phyloP scores from a whole-genome alignment of 352 stramenopile species.

The Phytophthora ohioensis region DNA sequence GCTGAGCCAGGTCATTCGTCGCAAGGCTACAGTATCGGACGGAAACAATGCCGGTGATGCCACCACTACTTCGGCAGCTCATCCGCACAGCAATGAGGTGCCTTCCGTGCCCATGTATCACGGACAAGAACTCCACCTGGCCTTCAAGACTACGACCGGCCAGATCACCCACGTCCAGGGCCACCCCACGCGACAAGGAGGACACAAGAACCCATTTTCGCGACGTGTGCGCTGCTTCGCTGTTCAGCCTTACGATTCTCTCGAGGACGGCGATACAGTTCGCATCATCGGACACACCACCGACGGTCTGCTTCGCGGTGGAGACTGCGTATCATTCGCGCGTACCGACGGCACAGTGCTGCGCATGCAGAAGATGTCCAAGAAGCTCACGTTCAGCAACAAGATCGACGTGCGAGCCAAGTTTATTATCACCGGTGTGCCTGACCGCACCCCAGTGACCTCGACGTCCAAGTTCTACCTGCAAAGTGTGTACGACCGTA shows the following conservation, averaged over 20 bases:
- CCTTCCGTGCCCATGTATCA: constrained; percentile 54
- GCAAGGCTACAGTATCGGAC: constrained; percentile 39
- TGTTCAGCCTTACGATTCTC: constrained; percentile 38
- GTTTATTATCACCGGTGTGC: constrained; percentile 74
- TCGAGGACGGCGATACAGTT: constrained; percentile 56
- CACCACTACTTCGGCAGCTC: not conserved
- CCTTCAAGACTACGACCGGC: constrained; percentile 58
- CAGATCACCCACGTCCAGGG: constrained; percentile 56
- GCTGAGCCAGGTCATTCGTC: constrained; percentile 46
- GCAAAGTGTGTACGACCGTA: constrained; percentile 73
- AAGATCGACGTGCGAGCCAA: constrained; percentile 73
- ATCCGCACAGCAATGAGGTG: constrained; percentile 14
- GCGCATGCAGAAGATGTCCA: constrained; percentile 67
- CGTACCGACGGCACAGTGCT: constrained; percentile 65
- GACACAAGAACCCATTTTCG: constrained; percentile 59
- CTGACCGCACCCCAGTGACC: constrained; percentile 64
- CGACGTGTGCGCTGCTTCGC: constrained; percentile 57
- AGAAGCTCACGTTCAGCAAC: constrained; percentile 72
- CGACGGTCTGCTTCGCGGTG: constrained; percentile 59
- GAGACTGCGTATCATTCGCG: constrained; percentile 68
- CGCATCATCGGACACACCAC: constrained; percentile 71
- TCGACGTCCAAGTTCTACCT: constrained; percentile 78
- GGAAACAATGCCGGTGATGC: constrained; percentile 3
- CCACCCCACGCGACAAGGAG: constrained; percentile 44
- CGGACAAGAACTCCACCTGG: constrained; percentile 62